Evolutionary conservation across 148 eudicot genomes (phyloP).

Genomic region (Cornus florida): DNA sequence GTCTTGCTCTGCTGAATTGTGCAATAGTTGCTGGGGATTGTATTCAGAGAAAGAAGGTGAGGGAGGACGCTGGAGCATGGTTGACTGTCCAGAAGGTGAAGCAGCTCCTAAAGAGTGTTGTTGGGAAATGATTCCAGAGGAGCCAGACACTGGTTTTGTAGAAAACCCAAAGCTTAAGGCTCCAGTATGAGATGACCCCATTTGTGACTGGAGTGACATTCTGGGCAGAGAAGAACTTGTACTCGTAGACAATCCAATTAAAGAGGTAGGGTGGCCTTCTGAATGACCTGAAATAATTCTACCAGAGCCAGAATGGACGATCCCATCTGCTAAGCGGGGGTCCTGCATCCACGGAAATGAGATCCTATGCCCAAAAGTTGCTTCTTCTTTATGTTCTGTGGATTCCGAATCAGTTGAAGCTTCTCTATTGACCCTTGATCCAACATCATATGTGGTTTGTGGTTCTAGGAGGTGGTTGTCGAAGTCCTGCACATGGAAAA

Average conservation of each 20-base stretch:
- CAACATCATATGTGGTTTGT: conserved; percentile 38
- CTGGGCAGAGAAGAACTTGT: conserved; percentile 24
- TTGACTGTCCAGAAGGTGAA: conserved; percentile 31
- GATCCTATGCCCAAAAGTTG: conserved; percentile 37
- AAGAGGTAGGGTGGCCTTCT: conserved; percentile 22
- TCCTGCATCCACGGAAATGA: conserved; percentile 52
- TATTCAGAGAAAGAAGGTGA: conserved; percentile 33
- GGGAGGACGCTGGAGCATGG: conserved; percentile 26
- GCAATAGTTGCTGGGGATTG: conserved; percentile 38
- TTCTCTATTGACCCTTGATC: conserved; percentile 55
- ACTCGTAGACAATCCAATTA: conserved; percentile 21
- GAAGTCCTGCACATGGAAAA: conserved; percentile 47
- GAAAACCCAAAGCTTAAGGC: conserved; percentile 18
- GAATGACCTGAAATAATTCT: conserved; percentile 26
- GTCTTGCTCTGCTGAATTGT: conserved; percentile 45
- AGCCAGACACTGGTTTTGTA: conserved; percentile 28
- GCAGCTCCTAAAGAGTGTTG: conserved; percentile 24
- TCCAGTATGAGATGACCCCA: conserved; percentile 35
- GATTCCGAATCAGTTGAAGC: conserved; percentile 41
- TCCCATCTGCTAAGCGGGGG: conserved; percentile 31
- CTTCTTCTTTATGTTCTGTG: conserved; percentile 48
- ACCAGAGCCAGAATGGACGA: conserved; percentile 17
- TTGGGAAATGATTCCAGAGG: conserved; percentile 43
- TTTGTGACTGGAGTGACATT: conserved; percentile 39
- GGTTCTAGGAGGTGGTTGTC: conserved; percentile 32